phyloP scores from a whole-genome alignment of 1,139 yeast species.

The Yamadazyma triangularis region DNA sequence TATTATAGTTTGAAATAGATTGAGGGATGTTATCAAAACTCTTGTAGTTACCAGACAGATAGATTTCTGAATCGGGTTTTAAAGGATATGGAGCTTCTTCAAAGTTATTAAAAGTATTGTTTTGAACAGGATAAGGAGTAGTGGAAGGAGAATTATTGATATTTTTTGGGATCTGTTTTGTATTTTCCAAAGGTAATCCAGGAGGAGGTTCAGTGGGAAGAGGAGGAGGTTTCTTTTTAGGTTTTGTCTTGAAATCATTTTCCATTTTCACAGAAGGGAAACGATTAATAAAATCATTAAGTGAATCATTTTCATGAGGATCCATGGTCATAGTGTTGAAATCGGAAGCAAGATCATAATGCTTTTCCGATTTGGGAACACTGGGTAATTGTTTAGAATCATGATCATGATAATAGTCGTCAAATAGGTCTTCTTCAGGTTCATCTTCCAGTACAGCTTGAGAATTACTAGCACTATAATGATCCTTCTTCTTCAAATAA shows the following conservation, averaged over 20 bases:
- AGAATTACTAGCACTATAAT: not conserved
- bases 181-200: constrained; percentile 10
- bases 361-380: constrained; percentile 5
- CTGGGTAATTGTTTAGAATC: too few species aligned
- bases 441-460: not conserved
- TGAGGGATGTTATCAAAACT: not conserved
- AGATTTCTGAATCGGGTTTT: not conserved
- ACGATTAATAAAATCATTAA: constrained; percentile 8
- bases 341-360: constrained; percentile 3
- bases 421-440: constrained; percentile 1
- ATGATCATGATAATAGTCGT: too few species aligned
- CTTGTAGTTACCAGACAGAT: not conserved
- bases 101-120: too few species aligned
- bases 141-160: too few species aligned
- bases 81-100: not conserved
- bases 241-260: not conserved
- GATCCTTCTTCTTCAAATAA: constrained; percentile 33
- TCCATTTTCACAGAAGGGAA: constrained; percentile 9
- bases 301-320: constrained; percentile 1
- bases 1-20: too few species aligned
- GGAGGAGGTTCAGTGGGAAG: constrained; percentile 16
- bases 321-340: constrained; percentile 3
- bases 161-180: too few species aligned
- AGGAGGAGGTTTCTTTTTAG: constrained; percentile 20
- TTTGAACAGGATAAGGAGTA: constrained; percentile 18